These are phyloP conservation scores for Lunularia cruciata DNA, from an alignment of 225 moss, liverwort and hornwort species.

Conservation along the genomic window DNA sequence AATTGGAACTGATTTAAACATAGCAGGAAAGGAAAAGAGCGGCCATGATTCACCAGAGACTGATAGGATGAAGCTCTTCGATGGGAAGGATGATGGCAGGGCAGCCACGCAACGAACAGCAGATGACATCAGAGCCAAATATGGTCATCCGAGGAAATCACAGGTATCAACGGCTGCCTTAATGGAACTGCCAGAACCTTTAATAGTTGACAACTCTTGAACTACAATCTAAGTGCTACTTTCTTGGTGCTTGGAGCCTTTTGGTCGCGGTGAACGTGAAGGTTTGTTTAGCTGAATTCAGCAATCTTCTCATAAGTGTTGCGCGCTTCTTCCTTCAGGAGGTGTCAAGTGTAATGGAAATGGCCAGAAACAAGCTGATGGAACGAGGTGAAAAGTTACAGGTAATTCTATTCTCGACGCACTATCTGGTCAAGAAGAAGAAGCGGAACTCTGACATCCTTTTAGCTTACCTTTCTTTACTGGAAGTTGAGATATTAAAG, in stretches of 20 bases:
- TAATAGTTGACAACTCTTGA: too few relatives aligned
- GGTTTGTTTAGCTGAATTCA: too few relatives aligned
- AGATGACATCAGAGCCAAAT: conserved; percentile 84
- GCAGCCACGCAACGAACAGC: conserved; percentile 66
- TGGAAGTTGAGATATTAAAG: too few relatives aligned
- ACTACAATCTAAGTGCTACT: too few relatives aligned
- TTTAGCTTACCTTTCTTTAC: too few relatives aligned
- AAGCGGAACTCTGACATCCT: too few relatives aligned
- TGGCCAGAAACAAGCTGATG: conserved; percentile 80
- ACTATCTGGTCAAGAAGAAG: too few relatives aligned
- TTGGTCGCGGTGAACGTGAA: too few relatives aligned
- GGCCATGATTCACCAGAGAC: conserved; percentile 53
- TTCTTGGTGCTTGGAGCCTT: not conserved
- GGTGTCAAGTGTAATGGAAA: conserved; percentile 62
- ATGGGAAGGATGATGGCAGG: conserved; percentile 56
- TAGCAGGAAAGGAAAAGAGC: conserved; percentile 70
- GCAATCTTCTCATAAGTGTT: too few relatives aligned
- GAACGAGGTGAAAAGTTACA: conserved; percentile 96
- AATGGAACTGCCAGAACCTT: too few relatives aligned
- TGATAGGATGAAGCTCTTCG: conserved; percentile 77
- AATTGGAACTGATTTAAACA: too few relatives aligned
- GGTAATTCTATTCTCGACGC: conserved; percentile 35
- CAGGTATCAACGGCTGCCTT: too few relatives aligned
- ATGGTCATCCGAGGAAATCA: conserved; percentile 84
- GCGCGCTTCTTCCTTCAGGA: conserved; percentile 50